Conservation (phyloP, 148 eudicot species). For the Hydrangea macrophylla region DNA sequence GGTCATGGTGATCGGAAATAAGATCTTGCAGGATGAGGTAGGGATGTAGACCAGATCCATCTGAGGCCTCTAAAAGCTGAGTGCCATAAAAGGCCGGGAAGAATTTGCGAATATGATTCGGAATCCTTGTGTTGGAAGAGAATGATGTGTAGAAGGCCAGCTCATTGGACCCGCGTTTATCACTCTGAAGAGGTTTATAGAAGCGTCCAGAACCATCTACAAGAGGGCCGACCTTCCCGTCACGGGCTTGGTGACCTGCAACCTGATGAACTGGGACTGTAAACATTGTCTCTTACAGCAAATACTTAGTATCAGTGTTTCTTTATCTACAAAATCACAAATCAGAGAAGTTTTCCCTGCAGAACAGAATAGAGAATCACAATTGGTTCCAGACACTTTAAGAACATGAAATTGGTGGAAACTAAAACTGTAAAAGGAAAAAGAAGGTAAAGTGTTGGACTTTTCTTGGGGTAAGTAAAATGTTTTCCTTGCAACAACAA, state of each 20-base stretch:
- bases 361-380: background rate
- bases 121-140: conserved; percentile 46
- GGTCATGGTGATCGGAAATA: conserved; percentile 33
- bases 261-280: conserved; percentile 83
- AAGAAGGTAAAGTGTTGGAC: too few relatives aligned
- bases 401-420: background rate
- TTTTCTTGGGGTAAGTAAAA: background rate
- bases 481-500: background rate
- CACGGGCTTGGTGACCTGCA: conserved; percentile 74
- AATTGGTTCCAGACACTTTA: background rate
- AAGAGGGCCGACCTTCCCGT: conserved; percentile 78
- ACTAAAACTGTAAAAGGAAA: conserved; percentile 11
- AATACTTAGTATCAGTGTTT: background rate
- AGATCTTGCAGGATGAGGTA: conserved; percentile 75
- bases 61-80: conserved; percentile 61
- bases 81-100: conserved; percentile 78
- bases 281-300: conserved; percentile 27
- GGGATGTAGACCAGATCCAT: conserved; percentile 68
- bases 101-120: conserved; percentile 51
- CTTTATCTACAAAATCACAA: background rate
- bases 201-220: conserved; percentile 71
- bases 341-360: background rate
- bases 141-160: conserved; percentile 65
- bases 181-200: conserved; percentile 89
- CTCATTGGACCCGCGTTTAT: conserved; percentile 63